These are phyloP conservation scores for Wilcoxina mikolae DNA, from an alignment of 495 filamentous ascomycete genomes.

Conservation along the genomic window DNA sequence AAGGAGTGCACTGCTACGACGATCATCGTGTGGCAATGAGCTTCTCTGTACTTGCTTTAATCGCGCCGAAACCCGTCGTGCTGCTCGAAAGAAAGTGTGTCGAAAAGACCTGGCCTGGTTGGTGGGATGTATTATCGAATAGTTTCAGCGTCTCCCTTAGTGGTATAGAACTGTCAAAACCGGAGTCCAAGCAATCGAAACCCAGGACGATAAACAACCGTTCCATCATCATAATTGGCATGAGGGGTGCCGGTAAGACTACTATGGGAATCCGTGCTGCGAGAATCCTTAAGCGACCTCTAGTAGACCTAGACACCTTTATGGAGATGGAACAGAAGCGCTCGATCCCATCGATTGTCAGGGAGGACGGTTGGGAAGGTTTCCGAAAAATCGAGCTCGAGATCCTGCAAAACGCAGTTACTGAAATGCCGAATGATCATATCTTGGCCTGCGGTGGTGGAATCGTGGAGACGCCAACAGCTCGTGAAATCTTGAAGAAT, in stretches of 20 bases:
- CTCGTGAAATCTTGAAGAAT: slow-evolving; percentile 55
- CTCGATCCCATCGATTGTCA: slow-evolving; percentile 75
- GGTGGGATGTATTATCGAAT: slow-evolving; percentile 81
- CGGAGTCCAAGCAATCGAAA: slow-evolving; percentile 30
- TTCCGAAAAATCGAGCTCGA: slow-evolving; percentile 72
- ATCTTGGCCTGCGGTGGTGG: slow-evolving; percentile 92
- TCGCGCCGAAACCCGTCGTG: slow-evolving; percentile 58
- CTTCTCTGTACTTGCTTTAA: slow-evolving; percentile 74
- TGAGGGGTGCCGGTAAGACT: slow-evolving; percentile 95
- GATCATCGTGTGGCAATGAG: slow-evolving; percentile 98
- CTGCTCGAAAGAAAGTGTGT: slow-evolving; percentile 83
- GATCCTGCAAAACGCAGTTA: slow-evolving; percentile 55
- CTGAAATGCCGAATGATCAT: slow-evolving; percentile 56
- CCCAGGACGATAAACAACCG: slow-evolving; percentile 29
- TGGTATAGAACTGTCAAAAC: slow-evolving; percentile 47
- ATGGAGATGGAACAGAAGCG: slow-evolving; percentile 57
- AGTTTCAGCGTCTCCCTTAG: slow-evolving; percentile 58
- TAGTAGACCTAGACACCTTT: slow-evolving; percentile 76
- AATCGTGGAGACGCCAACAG: slow-evolving; percentile 74
- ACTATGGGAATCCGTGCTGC: slow-evolving; percentile 78
- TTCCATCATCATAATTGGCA: slow-evolving; percentile 88
- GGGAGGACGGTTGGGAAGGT: slow-evolving; percentile 64
- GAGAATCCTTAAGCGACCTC: slow-evolving; percentile 53
- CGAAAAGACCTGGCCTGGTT: slow-evolving; percentile 98
- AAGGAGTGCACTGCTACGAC: slow-evolving; percentile 83